Evolutionary conservation across 768 basidiomycete species (phyloP), one percentile per base, ranked within the genome.

Genomic region (Arthromyces matolae): DNA sequence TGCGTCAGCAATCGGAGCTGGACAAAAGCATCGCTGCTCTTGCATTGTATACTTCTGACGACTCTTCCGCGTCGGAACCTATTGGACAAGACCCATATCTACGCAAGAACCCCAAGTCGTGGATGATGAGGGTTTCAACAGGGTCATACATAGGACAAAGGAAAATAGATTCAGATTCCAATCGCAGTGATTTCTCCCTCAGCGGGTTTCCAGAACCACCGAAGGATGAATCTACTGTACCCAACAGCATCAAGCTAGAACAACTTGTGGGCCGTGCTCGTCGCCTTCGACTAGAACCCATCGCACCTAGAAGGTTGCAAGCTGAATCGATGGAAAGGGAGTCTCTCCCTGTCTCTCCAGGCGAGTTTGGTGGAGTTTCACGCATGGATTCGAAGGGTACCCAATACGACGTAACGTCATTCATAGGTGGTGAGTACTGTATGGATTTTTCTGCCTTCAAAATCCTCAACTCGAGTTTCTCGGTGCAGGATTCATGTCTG

Each of bases 391-490:
- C 80, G n/a, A 64, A 58, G 9, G 79, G 69, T 12, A 82, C 76
- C 0, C 79, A 76, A 49, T 86, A 80, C 56, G 85, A 87, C 49
- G 83, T 87, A 16, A 88, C 85, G 13, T 87, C 86, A 1, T 87
- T 88, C 59, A 84, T 88, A 53, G 80, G 69, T 46, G 66, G 76
- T 77, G 44, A 60, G 66, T 56, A 7, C 20, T 24, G 28, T 25
- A 20, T 23, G 3, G 12, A 12, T 41, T n/a, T 31, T 8, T 8
- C 43, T 35, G 20, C 33, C 9, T 33, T 8, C 12, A 7, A 14
- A 5, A 42, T 34, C 39, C 32, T 34, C 45, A 35, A 10, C 14
- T 22, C 34, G 24, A 37, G 29, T 12, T 23, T 36, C 18, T 34
- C 29, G 29, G 2, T 23, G 14, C 44, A 66, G 67, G 63, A 44